Percentiles rank a stretch among this genome's conserved stretches.
phyloP scores from a whole-genome alignment of 306 rosid genomes.

The Cucurbita pepo region DNA sequence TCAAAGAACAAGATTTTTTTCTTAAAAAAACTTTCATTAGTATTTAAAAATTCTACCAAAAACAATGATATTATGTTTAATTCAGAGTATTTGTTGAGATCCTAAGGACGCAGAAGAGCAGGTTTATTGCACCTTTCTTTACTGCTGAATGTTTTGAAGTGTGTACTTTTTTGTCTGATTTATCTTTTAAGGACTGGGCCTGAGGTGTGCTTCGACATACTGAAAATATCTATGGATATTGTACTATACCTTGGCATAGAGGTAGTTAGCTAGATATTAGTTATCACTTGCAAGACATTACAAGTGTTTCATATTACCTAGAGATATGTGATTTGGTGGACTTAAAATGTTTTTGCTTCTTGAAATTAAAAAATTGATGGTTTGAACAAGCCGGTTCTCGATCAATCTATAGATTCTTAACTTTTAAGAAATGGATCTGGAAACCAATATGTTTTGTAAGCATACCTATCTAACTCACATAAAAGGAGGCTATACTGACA shows the following conservation, averaged over 20 bases:
- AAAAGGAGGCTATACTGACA: neutral
- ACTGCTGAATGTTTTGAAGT: neutral
- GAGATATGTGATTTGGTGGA: neutral
- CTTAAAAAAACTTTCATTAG: neutral
- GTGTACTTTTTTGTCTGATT: neutral
- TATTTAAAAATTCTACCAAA: neutral
- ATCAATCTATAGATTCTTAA: neutral
- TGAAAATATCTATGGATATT: neutral
- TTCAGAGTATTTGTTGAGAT: neutral
- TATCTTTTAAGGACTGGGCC: neutral
- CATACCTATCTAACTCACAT: neutral
- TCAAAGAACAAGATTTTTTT: neutral
- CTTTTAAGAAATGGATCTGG: neutral
- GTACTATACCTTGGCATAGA: neutral
- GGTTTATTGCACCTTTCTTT: neutral
- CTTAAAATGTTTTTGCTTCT: neutral
- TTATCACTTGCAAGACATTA: neutral
- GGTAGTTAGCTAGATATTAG: neutral
- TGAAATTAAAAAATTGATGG: neutral
- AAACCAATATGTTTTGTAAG: neutral
- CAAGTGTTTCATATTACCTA: neutral
- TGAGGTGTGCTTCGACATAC: neutral
- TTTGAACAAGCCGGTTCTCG: neutral
- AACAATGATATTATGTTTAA: neutral
- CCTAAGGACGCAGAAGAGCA: neutral